Evolutionary conservation across 352 stramenopile species (phyloP).

Genomic region (Globisporangium nagaii): DNA sequence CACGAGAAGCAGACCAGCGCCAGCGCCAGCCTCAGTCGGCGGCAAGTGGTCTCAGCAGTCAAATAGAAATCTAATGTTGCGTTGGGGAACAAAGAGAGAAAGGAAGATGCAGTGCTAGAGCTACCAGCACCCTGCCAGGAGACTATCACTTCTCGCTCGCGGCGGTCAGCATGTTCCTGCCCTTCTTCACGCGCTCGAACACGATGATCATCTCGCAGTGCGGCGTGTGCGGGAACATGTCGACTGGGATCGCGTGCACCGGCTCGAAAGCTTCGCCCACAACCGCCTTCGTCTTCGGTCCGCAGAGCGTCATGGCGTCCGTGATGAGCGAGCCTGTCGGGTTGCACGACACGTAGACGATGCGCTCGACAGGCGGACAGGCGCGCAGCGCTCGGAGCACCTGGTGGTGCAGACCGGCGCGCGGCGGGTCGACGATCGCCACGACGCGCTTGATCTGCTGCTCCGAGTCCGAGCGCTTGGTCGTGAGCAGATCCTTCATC

Average conservation of each 20-base stretch:
- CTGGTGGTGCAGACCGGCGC: conserved; percentile 92
- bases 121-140: not conserved
- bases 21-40: no score
- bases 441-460: conserved; percentile 77
- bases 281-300: conserved; percentile 91
- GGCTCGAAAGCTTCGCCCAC: conserved; percentile 89
- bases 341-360: conserved; percentile 99
- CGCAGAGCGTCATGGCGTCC: conserved; percentile 88
- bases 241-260: conserved; percentile 91
- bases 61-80: conserved; percentile 18
- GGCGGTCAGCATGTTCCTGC: conserved; percentile 10
- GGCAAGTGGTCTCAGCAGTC: no score
- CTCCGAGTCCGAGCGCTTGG: conserved; percentile 51
- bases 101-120: no score
- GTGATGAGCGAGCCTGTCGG: conserved; percentile 93
- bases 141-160: not conserved
- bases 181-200: conserved; percentile 88
- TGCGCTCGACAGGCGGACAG: conserved; percentile 77
- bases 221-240: conserved; percentile 98
- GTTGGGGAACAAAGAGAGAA: not conserved
- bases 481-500: conserved; percentile 76
- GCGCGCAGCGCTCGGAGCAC: conserved; percentile 84
- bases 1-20: conserved; percentile 10
- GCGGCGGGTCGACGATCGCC: conserved; percentile 96
- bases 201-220: conserved; percentile 99